Conservation (phyloP, 306 rosid species). For the Citrullus amarus region DNA sequence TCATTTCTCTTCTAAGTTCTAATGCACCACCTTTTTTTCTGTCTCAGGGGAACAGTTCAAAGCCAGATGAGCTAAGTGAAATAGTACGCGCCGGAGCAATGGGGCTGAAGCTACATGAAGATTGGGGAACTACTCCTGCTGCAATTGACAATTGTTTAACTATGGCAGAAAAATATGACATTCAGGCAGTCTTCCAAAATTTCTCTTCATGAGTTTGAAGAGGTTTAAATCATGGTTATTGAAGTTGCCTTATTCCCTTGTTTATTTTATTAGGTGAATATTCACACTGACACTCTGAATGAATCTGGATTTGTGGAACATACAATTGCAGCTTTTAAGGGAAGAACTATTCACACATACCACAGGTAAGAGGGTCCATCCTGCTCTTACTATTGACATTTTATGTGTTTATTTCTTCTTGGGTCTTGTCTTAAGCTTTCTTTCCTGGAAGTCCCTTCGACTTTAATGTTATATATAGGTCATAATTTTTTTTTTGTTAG, state of each 20-base stretch:
- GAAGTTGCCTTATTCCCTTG: not conserved
- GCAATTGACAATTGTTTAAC: slow-evolving; percentile 70
- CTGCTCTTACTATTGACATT: not conserved
- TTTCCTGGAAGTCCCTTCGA: not conserved
- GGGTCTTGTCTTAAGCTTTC: not conserved
- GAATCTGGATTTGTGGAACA: slow-evolving; percentile 93
- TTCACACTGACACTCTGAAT: slow-evolving; percentile 91
- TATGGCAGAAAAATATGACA: slow-evolving; percentile 60
- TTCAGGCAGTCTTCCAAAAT: slow-evolving; percentile 37
- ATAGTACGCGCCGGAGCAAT: slow-evolving; percentile 86
- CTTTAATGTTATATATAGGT: not conserved
- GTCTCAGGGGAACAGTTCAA: slow-evolving; percentile 69
- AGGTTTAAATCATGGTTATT: not conserved
- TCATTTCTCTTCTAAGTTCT: not conserved
- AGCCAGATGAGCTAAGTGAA: slow-evolving; percentile 53
- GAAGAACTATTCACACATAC: slow-evolving; percentile 86
- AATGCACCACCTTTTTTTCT: slow-evolving; percentile 7
- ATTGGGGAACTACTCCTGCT: slow-evolving; percentile 95
- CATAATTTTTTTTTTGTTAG: not conserved
- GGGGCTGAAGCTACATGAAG: slow-evolving; percentile 96
- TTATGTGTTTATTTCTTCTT: not conserved
- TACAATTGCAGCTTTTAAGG: slow-evolving; percentile 75
- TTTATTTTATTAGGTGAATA: slow-evolving; percentile 55
- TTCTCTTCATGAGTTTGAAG: not conserved
- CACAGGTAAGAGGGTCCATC: slow-evolving; percentile 49